Conservation (phyloP, 1,139 yeast species). For the Pichia sp. region DNA sequence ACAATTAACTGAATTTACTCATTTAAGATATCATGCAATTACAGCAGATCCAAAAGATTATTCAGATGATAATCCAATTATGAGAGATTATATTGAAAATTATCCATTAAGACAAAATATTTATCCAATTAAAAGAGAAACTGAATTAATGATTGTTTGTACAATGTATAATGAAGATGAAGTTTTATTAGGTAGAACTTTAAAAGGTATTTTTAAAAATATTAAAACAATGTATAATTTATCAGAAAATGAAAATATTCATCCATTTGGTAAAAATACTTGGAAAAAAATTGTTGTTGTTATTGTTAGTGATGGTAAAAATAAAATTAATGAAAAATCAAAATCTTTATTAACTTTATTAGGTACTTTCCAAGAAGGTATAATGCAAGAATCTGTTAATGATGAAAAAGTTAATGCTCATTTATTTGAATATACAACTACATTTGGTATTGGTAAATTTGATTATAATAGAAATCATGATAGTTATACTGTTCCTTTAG, state of each 20-base stretch:
- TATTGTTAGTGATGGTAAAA: slow-evolving; percentile 70
- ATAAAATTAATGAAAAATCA: slow-evolving; percentile 59
- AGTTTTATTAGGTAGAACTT: slow-evolving; percentile 60
- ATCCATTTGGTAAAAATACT: slow-evolving; percentile 71
- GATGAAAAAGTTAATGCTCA: slow-evolving; percentile 67
- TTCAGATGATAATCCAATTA: slow-evolving; percentile 40
- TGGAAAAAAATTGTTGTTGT: slow-evolving; percentile 78
- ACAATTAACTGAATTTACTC: slow-evolving; percentile 58
- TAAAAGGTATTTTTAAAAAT: slow-evolving; percentile 73
- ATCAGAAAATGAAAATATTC: slow-evolving; percentile 44
- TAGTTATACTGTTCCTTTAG: slow-evolving; percentile 37
- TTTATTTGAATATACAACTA: slow-evolving; percentile 72
- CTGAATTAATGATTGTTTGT: slow-evolving; percentile 69
- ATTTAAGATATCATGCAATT: slow-evolving; percentile 73
- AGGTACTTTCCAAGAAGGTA: slow-evolving; percentile 76
- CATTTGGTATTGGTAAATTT: slow-evolving; percentile 52
- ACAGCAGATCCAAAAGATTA: slow-evolving; percentile 75
- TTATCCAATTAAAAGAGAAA: slow-evolving; percentile 57
- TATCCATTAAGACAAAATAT: slow-evolving; percentile 58
- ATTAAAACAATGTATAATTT: slow-evolving; percentile 73
- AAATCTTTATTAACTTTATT: slow-evolving; percentile 60
- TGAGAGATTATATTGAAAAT: slow-evolving; percentile 22
- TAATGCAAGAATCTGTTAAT: slow-evolving; percentile 71
- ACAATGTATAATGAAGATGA: slow-evolving; percentile 85
- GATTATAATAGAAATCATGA: slow-evolving; percentile 40